A percentile compares a stretch with the other conserved stretches of the same genome.
Evolutionary conservation across 306 rosid species (phyloP).

Genomic region (Vachellia pachyceras): DNA sequence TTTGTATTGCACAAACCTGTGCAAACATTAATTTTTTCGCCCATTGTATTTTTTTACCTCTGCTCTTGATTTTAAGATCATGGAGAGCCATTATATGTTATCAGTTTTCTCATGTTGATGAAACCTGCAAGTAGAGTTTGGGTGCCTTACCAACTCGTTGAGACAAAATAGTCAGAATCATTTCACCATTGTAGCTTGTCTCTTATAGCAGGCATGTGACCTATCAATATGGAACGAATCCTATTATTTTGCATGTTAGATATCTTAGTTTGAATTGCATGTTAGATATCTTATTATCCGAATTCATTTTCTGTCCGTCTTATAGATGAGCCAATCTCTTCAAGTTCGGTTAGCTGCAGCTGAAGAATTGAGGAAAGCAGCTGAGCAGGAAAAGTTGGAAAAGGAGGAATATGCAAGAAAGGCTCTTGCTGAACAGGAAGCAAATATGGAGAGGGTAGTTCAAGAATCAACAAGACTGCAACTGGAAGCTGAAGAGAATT

Average conservation of each 20-base stretch:
- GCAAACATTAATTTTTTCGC: background rate
- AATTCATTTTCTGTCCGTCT: slow-evolving; percentile 11
- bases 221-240: slow-evolving; percentile 3
- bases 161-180: slow-evolving; percentile 10
- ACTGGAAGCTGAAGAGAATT: slow-evolving; percentile 63
- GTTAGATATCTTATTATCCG: background rate
- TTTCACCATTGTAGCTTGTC: background rate
- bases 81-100: background rate
- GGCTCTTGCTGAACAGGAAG: slow-evolving; percentile 74
- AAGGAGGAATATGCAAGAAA: slow-evolving; percentile 68
- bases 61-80: background rate
- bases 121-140: background rate
- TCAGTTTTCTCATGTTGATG: background rate
- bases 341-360: slow-evolving; percentile 69
- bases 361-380: slow-evolving; percentile 62
- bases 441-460: slow-evolving; percentile 76
- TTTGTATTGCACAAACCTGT: background rate
- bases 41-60: background rate
- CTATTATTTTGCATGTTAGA: slow-evolving; percentile 23
- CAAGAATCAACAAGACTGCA: slow-evolving; percentile 52
- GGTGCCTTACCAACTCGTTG: background rate
- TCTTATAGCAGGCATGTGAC: background rate
- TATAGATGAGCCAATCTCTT: slow-evolving; percentile 73
- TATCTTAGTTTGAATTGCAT: background rate
- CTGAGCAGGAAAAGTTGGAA: slow-evolving; percentile 62